These are phyloP conservation scores for Adansonia digitata DNA, from an alignment of 345 rosid genomes.

Conservation along the genomic window DNA sequence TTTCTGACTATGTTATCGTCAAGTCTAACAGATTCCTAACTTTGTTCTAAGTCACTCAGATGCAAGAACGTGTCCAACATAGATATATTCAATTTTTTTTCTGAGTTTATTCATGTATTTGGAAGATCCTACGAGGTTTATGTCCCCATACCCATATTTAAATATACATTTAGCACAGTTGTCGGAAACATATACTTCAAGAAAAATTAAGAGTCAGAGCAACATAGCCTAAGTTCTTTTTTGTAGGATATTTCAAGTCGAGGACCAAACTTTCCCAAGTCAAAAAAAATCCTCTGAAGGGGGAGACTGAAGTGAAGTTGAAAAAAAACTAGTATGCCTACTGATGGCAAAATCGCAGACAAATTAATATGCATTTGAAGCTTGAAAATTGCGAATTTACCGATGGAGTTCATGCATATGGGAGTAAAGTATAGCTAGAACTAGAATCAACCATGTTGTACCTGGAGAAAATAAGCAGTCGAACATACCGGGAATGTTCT, in stretches of 20 bases:
- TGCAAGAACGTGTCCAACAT: too few relatives aligned
- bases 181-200: too few relatives aligned
- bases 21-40: not conserved
- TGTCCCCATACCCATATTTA: too few relatives aligned
- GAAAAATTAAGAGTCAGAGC: too few relatives aligned
- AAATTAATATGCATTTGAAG: not conserved
- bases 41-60: too few relatives aligned
- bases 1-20: not conserved
- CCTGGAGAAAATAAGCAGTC: not conserved
- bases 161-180: too few relatives aligned
- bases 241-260: not conserved
- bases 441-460: not conserved
- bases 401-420: not conserved
- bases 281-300: not conserved
- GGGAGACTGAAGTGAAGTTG: not conserved
- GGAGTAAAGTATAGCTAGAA: not conserved
- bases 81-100: too few relatives aligned
- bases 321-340: not conserved
- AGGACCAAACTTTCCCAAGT: not conserved
- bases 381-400: not conserved
- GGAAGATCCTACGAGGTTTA: too few relatives aligned
- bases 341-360: not conserved
- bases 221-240: not conserved
- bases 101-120: too few relatives aligned
- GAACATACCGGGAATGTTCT: not conserved